phyloP scores from a whole-genome alignment of 2,329 filamentous ascomycete genomes.

The Cladosporium phlei region DNA sequence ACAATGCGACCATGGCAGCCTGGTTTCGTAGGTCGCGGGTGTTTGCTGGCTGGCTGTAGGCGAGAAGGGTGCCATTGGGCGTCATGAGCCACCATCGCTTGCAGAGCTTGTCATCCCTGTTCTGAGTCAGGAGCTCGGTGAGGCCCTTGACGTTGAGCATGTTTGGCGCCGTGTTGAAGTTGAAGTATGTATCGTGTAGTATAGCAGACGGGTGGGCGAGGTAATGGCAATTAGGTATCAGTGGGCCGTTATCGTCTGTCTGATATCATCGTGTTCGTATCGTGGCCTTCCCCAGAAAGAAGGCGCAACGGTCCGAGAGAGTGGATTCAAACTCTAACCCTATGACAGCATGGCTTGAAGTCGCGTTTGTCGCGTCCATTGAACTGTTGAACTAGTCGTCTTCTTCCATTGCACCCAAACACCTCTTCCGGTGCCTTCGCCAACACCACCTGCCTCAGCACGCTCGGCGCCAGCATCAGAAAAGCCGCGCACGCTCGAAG shows the following conservation, averaged over 20 bases:
- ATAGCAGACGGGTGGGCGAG: neutral
- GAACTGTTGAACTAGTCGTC: too few species aligned
- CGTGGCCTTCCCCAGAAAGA: slow-evolving; percentile 7
- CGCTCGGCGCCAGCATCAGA: too few species aligned
- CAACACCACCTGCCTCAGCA: too few species aligned
- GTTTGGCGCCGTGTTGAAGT: neutral
- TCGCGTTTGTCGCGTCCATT: too few species aligned
- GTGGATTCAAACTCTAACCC: neutral
- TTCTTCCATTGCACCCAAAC: too few species aligned
- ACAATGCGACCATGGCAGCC: slow-evolving; percentile 45
- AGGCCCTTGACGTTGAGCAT: slow-evolving; percentile 43
- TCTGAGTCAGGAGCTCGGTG: slow-evolving; percentile 40
- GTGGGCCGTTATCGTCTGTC: neutral
- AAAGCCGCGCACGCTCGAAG: too few species aligned
- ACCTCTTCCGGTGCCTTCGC: too few species aligned
- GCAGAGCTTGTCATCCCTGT: slow-evolving; percentile 40
- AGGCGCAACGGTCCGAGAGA: slow-evolving; percentile 5
- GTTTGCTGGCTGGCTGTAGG: slow-evolving; percentile 46
- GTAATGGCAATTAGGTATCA: neutral
- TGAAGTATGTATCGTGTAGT: neutral
- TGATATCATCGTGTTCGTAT: slow-evolving; percentile 3
- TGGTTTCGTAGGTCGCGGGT: slow-evolving; percentile 47
- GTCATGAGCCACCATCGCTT: slow-evolving; percentile 46
- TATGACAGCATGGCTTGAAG: too few species aligned
- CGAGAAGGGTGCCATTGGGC: slow-evolving; percentile 47